These are phyloP conservation scores for Tuber microsphaerosporum DNA, from an alignment of 495 filamentous ascomycete genomes.

Conservation along the genomic window DNA sequence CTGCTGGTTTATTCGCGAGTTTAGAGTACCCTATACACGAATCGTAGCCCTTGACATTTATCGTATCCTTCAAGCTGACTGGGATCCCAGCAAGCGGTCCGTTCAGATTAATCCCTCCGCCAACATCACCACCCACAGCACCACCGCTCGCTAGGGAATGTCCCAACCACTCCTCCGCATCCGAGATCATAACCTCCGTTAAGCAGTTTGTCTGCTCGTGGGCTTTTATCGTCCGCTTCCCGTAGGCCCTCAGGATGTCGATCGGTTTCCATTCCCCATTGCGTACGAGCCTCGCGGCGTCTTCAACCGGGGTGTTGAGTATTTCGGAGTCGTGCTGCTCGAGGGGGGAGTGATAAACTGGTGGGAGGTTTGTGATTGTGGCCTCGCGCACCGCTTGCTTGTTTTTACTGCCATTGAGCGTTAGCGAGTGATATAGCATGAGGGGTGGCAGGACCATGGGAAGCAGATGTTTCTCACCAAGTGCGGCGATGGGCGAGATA, in stretches of 20 bases:
- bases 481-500: constrained; percentile 56
- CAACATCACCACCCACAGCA: neutral
- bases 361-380: constrained; percentile 60
- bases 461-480: constrained; percentile 45
- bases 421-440: constrained; percentile 3
- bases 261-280: constrained; percentile 56
- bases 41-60: constrained; percentile 81
- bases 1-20: constrained; percentile 58
- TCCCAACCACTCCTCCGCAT: constrained; percentile 68
- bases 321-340: constrained; percentile 55
- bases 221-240: constrained; percentile 76
- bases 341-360: constrained; percentile 59
- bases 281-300: constrained; percentile 73
- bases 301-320: constrained; percentile 65
- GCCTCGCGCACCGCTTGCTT: constrained; percentile 70
- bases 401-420: constrained; percentile 51
- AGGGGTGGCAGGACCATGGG: neutral
- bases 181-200: constrained; percentile 78
- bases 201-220: constrained; percentile 85
- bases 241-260: constrained; percentile 79
- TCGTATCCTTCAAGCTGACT: constrained; percentile 78
- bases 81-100: constrained; percentile 88
- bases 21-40: constrained; percentile 73
- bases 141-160: constrained; percentile 31
- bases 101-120: constrained; percentile 59